Evolutionary conservation across 306 rosid genomes (phyloP).

Genomic region (Sechiopsis laciniata): DNA sequence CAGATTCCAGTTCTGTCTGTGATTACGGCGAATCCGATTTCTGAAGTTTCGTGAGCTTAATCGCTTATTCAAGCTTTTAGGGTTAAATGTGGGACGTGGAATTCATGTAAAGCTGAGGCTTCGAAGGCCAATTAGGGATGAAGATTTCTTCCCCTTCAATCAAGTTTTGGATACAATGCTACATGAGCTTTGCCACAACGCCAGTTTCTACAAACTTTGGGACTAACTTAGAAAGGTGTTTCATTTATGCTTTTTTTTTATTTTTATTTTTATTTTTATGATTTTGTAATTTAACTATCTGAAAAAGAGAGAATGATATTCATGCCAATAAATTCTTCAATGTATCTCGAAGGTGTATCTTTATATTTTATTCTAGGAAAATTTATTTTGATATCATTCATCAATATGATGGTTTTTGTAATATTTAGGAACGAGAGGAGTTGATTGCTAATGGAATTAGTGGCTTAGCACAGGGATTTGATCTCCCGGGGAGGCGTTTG

Average conservation of each 20-base stretch:
- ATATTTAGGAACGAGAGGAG: conserved; percentile 53
- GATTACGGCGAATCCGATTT: background rate
- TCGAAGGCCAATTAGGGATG: conserved; percentile 65
- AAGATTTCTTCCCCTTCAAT: conserved; percentile 58
- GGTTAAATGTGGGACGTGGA: no score
- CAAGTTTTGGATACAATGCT: conserved; percentile 90
- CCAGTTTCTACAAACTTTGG: conserved; percentile 86
- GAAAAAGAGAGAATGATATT: no score
- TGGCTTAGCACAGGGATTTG: conserved; percentile 72
- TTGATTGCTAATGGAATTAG: conserved; percentile 74
- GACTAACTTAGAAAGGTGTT: conserved; percentile 85
- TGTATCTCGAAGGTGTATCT: background rate
- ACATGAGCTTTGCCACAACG: conserved; percentile 94
- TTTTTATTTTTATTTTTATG: no score
- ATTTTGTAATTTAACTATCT: no score
- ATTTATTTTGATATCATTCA: no score
- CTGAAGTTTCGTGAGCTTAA: background rate
- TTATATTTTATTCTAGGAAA: no score
- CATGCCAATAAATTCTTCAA: no score
- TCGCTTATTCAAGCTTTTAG: background rate
- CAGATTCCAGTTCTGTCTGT: background rate
- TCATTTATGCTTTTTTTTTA: no score
- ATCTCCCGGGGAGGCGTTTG: conserved; percentile 74
- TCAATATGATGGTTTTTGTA: conserved; percentile 19
- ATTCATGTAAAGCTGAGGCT: conserved; percentile 29